phyloP scores from a whole-genome alignment of 768 basidiomycete species.

The Sutorius australiensis region DNA sequence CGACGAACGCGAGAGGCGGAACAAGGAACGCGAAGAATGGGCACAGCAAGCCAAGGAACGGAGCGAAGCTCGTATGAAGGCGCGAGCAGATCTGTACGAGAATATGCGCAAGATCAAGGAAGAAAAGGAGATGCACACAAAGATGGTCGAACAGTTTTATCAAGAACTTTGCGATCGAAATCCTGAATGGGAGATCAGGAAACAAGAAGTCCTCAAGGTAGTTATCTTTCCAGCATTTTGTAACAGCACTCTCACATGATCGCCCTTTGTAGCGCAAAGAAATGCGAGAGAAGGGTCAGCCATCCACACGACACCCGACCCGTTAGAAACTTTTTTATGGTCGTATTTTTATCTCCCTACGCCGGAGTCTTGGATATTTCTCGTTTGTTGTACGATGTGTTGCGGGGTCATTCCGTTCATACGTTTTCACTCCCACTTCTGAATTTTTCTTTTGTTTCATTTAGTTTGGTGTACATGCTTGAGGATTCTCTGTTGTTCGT shows the following conservation, averaged over 20 bases:
- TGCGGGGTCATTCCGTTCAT: neutral
- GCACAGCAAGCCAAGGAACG: constrained; percentile 46
- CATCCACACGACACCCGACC: constrained; percentile 18
- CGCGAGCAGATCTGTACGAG: constrained; percentile 35
- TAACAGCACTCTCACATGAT: constrained; percentile 5
- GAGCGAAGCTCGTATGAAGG: constrained; percentile 48
- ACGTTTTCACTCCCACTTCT: constrained; percentile 5
- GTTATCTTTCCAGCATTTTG: constrained; percentile 9
- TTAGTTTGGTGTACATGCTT: constrained; percentile 9
- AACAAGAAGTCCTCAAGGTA: constrained; percentile 50
- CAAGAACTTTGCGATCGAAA: constrained; percentile 50
- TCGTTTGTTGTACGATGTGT: constrained; percentile 27
- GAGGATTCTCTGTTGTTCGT: constrained; percentile 3
- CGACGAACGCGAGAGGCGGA: constrained; percentile 40
- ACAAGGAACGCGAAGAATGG: constrained; percentile 54
- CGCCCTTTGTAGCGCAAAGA: constrained; percentile 26
- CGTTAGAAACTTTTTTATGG: constrained; percentile 26
- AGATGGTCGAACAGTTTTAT: constrained; percentile 51
- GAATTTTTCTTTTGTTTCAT: constrained; percentile 1
- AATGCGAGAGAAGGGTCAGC: constrained; percentile 27
- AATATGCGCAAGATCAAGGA: constrained; percentile 39
- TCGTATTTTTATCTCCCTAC: constrained; percentile 29
- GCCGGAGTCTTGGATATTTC: constrained; percentile 17
- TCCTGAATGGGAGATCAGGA: constrained; percentile 61
- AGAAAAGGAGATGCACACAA: constrained; percentile 37